Conservation (phyloP, 192 early-diverging fungal species). For the Coemansia sp. region DNA sequence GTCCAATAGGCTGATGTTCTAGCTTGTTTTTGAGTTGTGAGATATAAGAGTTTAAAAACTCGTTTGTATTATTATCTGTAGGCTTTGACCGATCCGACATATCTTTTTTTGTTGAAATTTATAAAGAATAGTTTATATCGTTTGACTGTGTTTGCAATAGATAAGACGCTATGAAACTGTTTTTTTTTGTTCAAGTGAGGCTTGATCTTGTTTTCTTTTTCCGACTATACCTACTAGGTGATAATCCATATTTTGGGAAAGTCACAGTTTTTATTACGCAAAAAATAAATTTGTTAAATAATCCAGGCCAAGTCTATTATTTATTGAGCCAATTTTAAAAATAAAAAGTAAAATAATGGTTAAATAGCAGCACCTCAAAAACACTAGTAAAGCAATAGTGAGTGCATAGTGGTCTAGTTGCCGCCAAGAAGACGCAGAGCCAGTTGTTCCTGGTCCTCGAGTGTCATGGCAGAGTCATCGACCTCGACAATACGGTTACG, state of each 20-base stretch:
- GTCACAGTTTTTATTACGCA: background rate
- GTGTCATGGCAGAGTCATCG: conserved; percentile 35
- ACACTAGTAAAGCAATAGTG: background rate
- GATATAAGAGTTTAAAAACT: conserved; percentile 35
- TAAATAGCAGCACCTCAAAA: background rate
- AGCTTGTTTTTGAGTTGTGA: conserved; percentile 26
- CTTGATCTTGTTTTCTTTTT: background rate
- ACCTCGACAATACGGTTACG: conserved; percentile 30
- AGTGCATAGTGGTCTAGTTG: too few species aligned
- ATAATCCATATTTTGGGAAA: background rate
- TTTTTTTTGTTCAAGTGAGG: background rate
- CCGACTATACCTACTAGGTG: too few species aligned
- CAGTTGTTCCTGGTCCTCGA: conserved; percentile 49
- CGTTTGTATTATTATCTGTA: conserved; percentile 9
- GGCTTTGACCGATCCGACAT: background rate
- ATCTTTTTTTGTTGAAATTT: background rate
- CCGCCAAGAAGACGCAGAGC: conserved; percentile 43
- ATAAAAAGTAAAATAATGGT: background rate
- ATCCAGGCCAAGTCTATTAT: background rate
- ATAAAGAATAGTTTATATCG: too few species aligned
- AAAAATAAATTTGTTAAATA: background rate
- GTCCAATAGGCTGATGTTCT: conserved; percentile 19
- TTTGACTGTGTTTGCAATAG: background rate
- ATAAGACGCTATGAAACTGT: background rate
- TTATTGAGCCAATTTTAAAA: background rate